A percentile compares a stretch with the other conserved stretches of the same genome.
Evolutionary conservation across 495 filamentous ascomycete genomes (phyloP).

Genomic region (Neurospora sublineolata): DNA sequence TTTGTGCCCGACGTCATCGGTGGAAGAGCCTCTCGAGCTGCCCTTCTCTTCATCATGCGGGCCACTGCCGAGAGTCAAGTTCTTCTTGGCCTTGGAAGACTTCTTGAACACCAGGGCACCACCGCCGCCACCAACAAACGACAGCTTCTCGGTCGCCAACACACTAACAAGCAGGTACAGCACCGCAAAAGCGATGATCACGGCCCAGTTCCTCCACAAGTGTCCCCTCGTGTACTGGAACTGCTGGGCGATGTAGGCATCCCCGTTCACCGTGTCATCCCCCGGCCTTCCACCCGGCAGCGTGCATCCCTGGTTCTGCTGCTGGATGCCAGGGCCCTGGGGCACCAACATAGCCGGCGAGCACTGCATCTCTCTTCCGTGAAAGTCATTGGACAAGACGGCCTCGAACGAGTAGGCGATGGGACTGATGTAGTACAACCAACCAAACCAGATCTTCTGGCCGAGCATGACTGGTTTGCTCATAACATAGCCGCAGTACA

Average conservation of each 20-base stretch:
- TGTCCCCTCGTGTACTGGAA: conserved; percentile 48
- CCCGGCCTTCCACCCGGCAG: conserved; percentile 43
- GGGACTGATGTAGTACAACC: conserved; percentile 68
- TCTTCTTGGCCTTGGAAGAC: conserved; percentile 18
- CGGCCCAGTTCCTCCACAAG: conserved; percentile 74
- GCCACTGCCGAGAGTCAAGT: conserved; percentile 7
- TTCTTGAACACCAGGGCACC: conserved; percentile 24
- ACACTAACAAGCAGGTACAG: conserved; percentile 60
- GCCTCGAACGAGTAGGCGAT: conserved; percentile 65
- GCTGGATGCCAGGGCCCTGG: conserved; percentile 39
- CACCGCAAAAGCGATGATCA: conserved; percentile 57
- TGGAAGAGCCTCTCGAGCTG: conserved; percentile 9
- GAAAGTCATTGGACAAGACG: conserved; percentile 58
- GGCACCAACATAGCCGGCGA: conserved; percentile 45
- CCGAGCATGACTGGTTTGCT: conserved; percentile 51
- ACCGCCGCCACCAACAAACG: conserved; percentile 29
- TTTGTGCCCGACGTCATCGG: conserved; percentile 1
- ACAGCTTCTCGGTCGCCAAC: conserved; percentile 44
- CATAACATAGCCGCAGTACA: conserved; percentile 72
- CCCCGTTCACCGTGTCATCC: conserved; percentile 42
- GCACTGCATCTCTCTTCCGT: conserved; percentile 37
- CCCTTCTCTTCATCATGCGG: conserved; percentile 36
- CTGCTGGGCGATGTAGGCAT: conserved; percentile 47
- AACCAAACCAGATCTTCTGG: conserved; percentile 57
- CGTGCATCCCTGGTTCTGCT: conserved; percentile 49